A percentile compares a stretch with the other conserved stretches of the same genome.
Conservation (phyloP, 139 green algal species). For the Asterochloris erici region DNA sequence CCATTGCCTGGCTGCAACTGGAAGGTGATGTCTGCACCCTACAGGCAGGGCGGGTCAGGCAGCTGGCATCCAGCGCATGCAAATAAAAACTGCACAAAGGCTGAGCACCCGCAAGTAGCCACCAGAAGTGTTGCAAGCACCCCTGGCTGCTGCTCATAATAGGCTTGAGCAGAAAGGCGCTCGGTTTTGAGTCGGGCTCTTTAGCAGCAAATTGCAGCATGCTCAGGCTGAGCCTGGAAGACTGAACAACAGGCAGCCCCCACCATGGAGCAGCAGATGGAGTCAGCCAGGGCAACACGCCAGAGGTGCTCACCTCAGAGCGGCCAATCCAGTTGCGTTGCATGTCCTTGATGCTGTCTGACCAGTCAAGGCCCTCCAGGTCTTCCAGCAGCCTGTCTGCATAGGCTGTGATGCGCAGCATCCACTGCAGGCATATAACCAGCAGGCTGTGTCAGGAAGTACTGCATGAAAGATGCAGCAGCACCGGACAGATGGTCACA, state of each 20-base stretch:
- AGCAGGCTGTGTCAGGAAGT: not conserved
- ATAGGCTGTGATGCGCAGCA: conserved; percentile 96
- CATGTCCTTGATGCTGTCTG: conserved; percentile 97
- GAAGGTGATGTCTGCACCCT: conserved; percentile 14
- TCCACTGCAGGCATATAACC: conserved; percentile 70
- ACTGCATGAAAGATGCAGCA: not conserved
- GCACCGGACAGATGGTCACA: not conserved
- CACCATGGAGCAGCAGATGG: too few relatives aligned
- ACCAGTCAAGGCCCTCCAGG: conserved; percentile 93
- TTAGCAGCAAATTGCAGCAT: too few relatives aligned
- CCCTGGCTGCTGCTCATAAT: too few relatives aligned
- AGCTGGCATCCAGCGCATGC: too few relatives aligned
- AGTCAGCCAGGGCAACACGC: too few relatives aligned
- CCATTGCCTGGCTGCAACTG: conserved; percentile 5
- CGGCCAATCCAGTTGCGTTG: conserved; percentile 99
- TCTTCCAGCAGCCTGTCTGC: conserved; percentile 92
- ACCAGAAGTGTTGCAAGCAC: too few relatives aligned
- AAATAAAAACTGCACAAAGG: too few relatives aligned
- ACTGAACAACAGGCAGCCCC: too few relatives aligned
- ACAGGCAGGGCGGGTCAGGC: not conserved
- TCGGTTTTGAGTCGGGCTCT: too few relatives aligned
- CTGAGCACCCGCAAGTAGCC: too few relatives aligned
- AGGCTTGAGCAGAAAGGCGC: too few relatives aligned
- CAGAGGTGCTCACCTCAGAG: conserved; percentile 55
- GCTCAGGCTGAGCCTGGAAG: too few relatives aligned